Evolutionary conservation across 176 grass and related monocot genomes (phyloP).

Genomic region (Musa acuminata): DNA sequence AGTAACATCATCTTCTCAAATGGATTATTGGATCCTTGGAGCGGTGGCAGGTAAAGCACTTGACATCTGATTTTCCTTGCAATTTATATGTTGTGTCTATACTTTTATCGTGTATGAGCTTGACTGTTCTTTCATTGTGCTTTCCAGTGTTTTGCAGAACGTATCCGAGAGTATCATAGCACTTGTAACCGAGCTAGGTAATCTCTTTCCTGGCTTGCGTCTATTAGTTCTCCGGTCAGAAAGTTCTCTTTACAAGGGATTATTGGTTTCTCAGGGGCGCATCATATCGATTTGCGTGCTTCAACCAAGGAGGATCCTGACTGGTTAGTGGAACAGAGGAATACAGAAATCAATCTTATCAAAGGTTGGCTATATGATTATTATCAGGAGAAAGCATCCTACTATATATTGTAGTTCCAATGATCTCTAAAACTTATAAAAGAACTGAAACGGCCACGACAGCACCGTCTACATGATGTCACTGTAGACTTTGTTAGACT

Average conservation of each 20-base stretch:
- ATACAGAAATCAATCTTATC: constrained; percentile 64
- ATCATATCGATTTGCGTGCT: constrained; percentile 70
- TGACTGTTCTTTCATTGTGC: constrained; percentile 22
- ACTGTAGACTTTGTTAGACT: no score
- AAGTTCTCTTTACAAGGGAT: not conserved
- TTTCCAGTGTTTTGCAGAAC: constrained; percentile 66
- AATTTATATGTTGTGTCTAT: constrained; percentile 12
- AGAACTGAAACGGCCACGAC: no score
- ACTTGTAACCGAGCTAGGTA: constrained; percentile 82
- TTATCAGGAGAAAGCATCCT: constrained; percentile 28
- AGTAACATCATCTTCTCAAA: constrained; percentile 99
- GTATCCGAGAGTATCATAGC: constrained; percentile 77
- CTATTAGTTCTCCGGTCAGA: not conserved
- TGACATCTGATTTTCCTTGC: constrained; percentile 2
- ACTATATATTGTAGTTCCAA: constrained; percentile 2
- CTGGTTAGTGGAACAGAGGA: constrained; percentile 69
- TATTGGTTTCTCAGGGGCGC: constrained; percentile 50
- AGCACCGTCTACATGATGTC: no score
- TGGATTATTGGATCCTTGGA: constrained; percentile 90
- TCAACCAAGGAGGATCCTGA: constrained; percentile 55
- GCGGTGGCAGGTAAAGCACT: constrained; percentile 62
- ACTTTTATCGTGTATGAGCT: not conserved
- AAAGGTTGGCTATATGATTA: constrained; percentile 61
- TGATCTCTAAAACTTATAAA: no score
- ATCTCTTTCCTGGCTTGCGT: not conserved